These are phyloP conservation scores for Phalaenopsis hybrid DNA, from an alignment of 116 monocot genomes.

Conservation along the genomic window DNA sequence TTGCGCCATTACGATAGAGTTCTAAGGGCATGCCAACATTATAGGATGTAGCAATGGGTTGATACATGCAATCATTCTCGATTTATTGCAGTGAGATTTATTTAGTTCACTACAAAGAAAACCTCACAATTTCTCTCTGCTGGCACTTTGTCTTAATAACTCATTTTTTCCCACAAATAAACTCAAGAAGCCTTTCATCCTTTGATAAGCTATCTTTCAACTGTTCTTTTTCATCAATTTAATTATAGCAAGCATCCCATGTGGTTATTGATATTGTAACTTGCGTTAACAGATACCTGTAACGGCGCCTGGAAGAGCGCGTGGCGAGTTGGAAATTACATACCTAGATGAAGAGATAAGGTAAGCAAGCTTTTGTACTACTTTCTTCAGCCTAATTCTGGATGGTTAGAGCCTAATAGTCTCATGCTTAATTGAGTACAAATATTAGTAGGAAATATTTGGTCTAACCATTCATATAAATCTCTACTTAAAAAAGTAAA, in stretches of 20 bases:
- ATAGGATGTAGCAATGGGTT: too few relatives aligned
- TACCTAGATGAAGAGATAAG: constrained; percentile 57
- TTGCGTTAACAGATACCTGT: constrained; percentile 36
- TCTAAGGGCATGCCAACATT: too few relatives aligned
- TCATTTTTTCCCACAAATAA: not conserved
- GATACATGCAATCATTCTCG: too few relatives aligned
- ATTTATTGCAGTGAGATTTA: too few relatives aligned
- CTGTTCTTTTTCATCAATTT: not conserved
- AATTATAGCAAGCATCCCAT: not conserved
- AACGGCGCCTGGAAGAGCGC: constrained; percentile 44
- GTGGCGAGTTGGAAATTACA: constrained; percentile 54
- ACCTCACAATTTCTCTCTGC: not conserved
- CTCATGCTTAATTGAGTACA: not conserved
- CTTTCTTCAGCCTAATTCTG: not conserved
- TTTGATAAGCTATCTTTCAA: not conserved
- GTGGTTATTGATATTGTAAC: not conserved
- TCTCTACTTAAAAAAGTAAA: too few relatives aligned
- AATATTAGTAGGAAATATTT: not conserved
- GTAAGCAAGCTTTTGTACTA: constrained; percentile 23
- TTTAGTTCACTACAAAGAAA: not conserved
- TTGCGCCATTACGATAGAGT: too few relatives aligned
- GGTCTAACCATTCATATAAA: too few relatives aligned
- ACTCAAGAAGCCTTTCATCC: not conserved
- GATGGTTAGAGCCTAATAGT: not conserved
- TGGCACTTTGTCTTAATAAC: not conserved